Evolutionary conservation across 2,329 filamentous ascomycete species (phyloP), one percentile per base, ranked within the genome.

Genomic region (Fusarium veterinarium): DNA sequence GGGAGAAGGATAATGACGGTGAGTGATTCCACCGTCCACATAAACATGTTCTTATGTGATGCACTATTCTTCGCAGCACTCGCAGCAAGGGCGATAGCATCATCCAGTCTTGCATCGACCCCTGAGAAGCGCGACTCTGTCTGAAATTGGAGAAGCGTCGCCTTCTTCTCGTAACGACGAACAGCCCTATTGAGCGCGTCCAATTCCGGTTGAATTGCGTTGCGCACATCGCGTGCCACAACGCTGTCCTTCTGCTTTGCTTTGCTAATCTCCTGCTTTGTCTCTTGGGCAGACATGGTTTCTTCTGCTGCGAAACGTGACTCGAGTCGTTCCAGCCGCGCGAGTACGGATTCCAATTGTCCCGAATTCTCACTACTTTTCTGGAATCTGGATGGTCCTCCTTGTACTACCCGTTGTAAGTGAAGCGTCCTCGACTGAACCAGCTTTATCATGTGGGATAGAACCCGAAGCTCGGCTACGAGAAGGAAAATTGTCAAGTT

Each of bases 401-500:
- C 79, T 61, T 87, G 84, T 20, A 95, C 92, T 10, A 94, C 83
- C 19, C 91, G 90, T 80, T 98, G 95, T 2, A 98, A 87, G 77
- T 95, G 91, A 13, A 97, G 84, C 5, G 95, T 97, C 38, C 94
- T 90, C 19, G 90, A 88, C 76, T 94, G 91, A 8, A 97, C 87
- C 76, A 98, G 88, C 78, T 91, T 93, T 69, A 97, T 89, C 31
- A 97, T 83, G 78, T 98, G 95, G 3, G 93, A 90, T 53, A 95
- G 84, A 1, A 95, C 95, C 6, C 93, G 91, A 33, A 98, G 85
- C 82, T 98, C 95, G 7, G 95, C 93, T 2, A 93, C 93, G 23
- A 97, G 87, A 6, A 97, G 85, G 81, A 98, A 98, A 58, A 98
- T 93, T 17, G 92, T 95, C 60, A 98, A 86, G 80, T 98, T 98